Conservation (phyloP, 169 alveolate species). For the Babesia divergens region DNA sequence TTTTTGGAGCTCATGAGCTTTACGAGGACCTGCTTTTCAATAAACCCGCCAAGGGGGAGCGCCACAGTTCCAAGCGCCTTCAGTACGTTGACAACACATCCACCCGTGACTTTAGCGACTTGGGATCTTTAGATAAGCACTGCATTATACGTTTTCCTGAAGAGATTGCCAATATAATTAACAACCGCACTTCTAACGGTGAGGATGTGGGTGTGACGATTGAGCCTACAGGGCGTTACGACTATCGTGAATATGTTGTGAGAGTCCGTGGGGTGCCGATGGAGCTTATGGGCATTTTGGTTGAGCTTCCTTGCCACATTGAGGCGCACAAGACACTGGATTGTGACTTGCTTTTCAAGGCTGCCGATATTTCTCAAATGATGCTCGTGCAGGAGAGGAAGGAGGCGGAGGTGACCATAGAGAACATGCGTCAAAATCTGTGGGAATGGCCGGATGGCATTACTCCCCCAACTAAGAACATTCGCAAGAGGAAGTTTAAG, state of each 20-base stretch:
- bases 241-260: constrained; percentile 52
- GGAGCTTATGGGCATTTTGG: constrained; percentile 72
- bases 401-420: constrained; percentile 60
- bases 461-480: constrained; percentile 79
- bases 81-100: constrained; percentile 22
- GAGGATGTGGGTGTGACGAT: constrained; percentile 50
- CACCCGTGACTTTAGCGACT: constrained; percentile 43
- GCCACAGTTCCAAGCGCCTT: constrained; percentile 39
- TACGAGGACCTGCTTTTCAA: constrained; percentile 49
- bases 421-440: constrained; percentile 54
- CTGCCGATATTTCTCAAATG: constrained; percentile 78
- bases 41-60: constrained; percentile 26
- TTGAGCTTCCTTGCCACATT: constrained; percentile 79
- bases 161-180: constrained; percentile 28
- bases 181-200: background rate
- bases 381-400: constrained; percentile 68
- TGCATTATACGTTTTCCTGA: constrained; percentile 56
- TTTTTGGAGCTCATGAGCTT: constrained; percentile 54
- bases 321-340: constrained; percentile 84
- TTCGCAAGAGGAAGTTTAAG: constrained; percentile 78
- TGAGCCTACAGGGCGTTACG: constrained; percentile 59
- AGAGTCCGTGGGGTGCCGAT: constrained; percentile 26
- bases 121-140: constrained; percentile 54
- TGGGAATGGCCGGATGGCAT: constrained; percentile 88
- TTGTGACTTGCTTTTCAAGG: constrained; percentile 78